These are phyloP conservation scores for Balakata baccata DNA, from an alignment of 345 rosid species.

Conservation along the genomic window DNA sequence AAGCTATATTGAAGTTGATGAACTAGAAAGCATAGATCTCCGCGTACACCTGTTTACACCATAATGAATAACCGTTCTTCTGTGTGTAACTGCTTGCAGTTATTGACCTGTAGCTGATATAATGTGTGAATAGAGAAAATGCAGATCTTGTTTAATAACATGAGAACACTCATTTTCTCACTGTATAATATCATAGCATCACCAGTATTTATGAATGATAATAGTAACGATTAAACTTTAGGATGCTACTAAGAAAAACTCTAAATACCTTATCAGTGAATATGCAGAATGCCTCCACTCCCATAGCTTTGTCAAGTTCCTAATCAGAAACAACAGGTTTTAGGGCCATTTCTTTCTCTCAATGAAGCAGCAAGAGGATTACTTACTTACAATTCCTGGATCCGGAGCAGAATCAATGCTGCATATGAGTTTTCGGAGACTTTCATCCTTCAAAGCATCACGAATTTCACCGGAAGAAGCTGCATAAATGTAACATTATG, in stretches of 20 bases:
- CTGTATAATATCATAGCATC: too few species aligned
- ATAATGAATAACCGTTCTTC: background rate
- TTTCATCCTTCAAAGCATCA: constrained; percentile 40
- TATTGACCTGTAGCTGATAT: constrained; percentile 30
- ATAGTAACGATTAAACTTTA: background rate
- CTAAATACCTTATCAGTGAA: constrained; percentile 50
- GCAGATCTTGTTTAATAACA: background rate
- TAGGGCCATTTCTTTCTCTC: constrained; percentile 9
- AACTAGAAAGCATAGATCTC: constrained; percentile 14
- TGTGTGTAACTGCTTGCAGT: background rate
- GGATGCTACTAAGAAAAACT: background rate
- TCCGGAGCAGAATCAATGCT: constrained; percentile 42
- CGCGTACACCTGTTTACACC: too few species aligned
- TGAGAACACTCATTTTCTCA: background rate
- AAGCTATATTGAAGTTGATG: background rate
- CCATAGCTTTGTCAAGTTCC: constrained; percentile 65
- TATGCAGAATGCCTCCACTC: constrained; percentile 39
- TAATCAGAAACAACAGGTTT: constrained; percentile 20
- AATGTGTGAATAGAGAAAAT: constrained; percentile 26
- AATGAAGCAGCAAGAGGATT: constrained; percentile 5
- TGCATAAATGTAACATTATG: constrained; percentile 21
- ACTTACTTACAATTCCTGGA: constrained; percentile 46
- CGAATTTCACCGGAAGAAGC: constrained; percentile 55
- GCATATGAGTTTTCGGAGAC: constrained; percentile 40
- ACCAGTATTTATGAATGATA: too few species aligned